These are phyloP conservation scores for Colletotrichum sp. DNA, from an alignment of 2,329 filamentous ascomycete species.

Conservation along the genomic window DNA sequence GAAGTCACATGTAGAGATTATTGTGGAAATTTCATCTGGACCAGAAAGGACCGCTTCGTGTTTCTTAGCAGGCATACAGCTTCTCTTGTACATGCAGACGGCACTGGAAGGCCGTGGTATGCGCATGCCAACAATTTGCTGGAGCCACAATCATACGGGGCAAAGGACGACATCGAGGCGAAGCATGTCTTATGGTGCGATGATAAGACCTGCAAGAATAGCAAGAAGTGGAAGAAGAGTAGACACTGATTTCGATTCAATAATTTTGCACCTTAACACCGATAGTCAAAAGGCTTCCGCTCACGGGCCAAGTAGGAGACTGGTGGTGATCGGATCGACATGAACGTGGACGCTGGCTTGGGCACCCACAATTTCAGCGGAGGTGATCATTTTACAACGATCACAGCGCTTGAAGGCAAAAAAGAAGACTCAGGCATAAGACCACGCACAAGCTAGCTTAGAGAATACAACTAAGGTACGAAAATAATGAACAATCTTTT, in stretches of 20 bases:
- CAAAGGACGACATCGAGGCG: neutral
- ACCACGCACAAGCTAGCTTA: neutral
- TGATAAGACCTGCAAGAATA: neutral
- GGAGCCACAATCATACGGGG: neutral
- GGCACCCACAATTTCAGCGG: neutral
- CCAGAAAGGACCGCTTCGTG: neutral
- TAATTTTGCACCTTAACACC: too few species aligned
- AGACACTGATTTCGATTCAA: neutral
- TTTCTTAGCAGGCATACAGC: neutral
- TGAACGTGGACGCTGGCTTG: neutral
- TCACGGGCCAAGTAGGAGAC: too few species aligned
- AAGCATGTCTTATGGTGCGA: neutral
- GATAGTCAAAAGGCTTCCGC: neutral
- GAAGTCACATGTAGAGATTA: neutral
- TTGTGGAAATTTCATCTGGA: neutral
- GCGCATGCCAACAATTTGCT: neutral
- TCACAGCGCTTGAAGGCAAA: neutral
- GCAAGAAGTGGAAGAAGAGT: neutral
- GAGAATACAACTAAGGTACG: fast-evolving
- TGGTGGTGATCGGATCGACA: neutral
- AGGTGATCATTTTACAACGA: neutral
- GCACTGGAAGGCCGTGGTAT: neutral
- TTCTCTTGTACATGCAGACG: neutral
- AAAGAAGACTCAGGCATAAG: neutral
- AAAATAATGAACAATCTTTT: neutral